These are phyloP conservation scores for Cavenderia fasciculata DNA, from an alignment of 78 protist species.

Conservation along the genomic window DNA sequence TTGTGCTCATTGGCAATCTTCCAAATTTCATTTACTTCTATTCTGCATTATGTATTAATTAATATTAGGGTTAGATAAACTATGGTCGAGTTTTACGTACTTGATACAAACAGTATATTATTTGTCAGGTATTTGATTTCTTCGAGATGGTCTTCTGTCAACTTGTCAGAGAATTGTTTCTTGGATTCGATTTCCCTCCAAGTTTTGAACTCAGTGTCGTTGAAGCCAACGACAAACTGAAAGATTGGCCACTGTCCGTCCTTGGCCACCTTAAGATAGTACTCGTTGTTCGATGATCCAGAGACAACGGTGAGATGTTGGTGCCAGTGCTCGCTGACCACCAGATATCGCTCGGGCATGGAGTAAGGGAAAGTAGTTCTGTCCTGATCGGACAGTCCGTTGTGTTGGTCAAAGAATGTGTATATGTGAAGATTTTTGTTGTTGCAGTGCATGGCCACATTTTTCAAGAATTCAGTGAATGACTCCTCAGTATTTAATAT, in stretches of 20 bases:
- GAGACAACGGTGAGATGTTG: not conserved
- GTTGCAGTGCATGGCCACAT: not conserved
- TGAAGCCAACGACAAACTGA: not conserved
- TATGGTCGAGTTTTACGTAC: not conserved
- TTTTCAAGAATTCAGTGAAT: not conserved
- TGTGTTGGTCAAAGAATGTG: constrained; percentile 9
- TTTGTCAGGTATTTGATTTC: not conserved
- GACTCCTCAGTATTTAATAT: not conserved
- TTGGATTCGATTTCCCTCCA: not conserved
- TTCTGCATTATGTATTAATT: not conserved
- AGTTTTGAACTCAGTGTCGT: not conserved
- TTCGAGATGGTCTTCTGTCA: not conserved
- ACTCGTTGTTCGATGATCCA: not conserved
- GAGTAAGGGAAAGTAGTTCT: not conserved
- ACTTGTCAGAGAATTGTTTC: not conserved
- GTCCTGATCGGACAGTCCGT: not conserved
- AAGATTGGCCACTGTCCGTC: not conserved
- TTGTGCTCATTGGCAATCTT: not conserved
- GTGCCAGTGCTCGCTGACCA: not conserved
- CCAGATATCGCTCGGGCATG: not conserved
- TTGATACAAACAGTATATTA: not conserved
- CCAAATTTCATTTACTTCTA: not conserved
- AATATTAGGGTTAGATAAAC: not conserved
- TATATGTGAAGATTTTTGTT: not conserved
- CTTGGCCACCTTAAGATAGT: not conserved